These are phyloP conservation scores for Pseudopyrenochaeta lycopersici DNA, from an alignment of 2,329 filamentous ascomycete genomes.

Conservation along the genomic window DNA sequence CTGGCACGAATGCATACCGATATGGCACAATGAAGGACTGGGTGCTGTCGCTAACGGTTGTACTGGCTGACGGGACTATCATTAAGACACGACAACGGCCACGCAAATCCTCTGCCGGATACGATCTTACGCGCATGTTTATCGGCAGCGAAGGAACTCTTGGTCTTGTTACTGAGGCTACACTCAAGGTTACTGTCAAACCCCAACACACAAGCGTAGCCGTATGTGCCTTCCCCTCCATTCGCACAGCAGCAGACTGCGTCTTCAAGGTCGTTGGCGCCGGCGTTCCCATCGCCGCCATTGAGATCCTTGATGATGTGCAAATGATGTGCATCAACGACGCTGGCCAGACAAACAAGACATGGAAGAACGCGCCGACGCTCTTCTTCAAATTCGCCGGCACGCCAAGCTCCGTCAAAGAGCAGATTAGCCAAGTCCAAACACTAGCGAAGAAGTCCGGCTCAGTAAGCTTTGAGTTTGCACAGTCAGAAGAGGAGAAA, in stretches of 20 bases:
- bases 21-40: slow-evolving; percentile 97
- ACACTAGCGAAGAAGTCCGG: slow-evolving; percentile 67
- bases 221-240: slow-evolving; percentile 69
- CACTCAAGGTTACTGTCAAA: slow-evolving; percentile 83
- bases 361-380: slow-evolving; percentile 75
- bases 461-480: slow-evolving; percentile 75
- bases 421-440: slow-evolving; percentile 76
- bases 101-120: slow-evolving; percentile 88
- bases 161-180: slow-evolving; percentile 89
- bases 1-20: slow-evolving; percentile 86
- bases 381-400: slow-evolving; percentile 81
- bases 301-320: slow-evolving; percentile 91
- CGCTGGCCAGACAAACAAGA: slow-evolving; percentile 68
- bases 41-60: slow-evolving; percentile 86
- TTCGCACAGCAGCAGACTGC: slow-evolving; percentile 79
- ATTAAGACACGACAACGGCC: slow-evolving; percentile 90
- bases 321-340: slow-evolving; percentile 82
- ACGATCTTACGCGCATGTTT: slow-evolving; percentile 89
- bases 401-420: slow-evolving; percentile 74
- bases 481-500: slow-evolving; percentile 70
- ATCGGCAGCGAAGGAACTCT: slow-evolving; percentile 92
- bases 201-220: slow-evolving; percentile 84
- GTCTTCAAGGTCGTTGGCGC: slow-evolving; percentile 81
- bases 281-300: slow-evolving; percentile 86
- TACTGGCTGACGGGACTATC: slow-evolving; percentile 87